These are phyloP conservation scores for Omphalotus olearius DNA, from an alignment of 1,284 basidiomycete species.

Conservation along the genomic window DNA sequence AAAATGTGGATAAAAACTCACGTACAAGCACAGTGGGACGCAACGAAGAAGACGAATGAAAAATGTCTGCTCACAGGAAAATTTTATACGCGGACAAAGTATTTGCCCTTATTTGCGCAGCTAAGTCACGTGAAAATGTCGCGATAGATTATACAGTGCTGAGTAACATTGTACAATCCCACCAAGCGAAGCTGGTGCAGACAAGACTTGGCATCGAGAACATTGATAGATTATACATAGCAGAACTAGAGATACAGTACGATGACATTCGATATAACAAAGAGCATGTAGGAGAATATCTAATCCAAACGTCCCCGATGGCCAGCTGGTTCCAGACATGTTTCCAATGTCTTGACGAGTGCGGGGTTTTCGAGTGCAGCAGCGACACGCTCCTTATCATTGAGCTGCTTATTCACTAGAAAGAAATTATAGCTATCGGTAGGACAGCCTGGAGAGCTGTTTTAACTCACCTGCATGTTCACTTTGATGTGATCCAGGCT, in stretches of 20 bases:
- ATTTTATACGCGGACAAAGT: too few relatives aligned
- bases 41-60: too few relatives aligned
- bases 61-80: too few relatives aligned
- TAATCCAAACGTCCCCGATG: neutral
- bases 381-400: conserved; percentile 98
- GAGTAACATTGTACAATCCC: too few relatives aligned
- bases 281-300: neutral
- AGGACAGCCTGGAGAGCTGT: neutral
- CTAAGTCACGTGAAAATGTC: too few relatives aligned
- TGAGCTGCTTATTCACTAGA: conserved; percentile 95
- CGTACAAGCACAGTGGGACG: too few relatives aligned
- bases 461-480: conserved; percentile 71
- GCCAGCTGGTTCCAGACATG: conserved; percentile 51
- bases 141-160: too few relatives aligned
- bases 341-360: conserved; percentile 85
- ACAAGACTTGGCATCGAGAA: neutral
- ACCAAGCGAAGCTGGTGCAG: too few relatives aligned
- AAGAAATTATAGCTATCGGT: neutral
- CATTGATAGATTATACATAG: neutral
- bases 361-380: conserved; percentile 93
- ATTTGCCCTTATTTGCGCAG: too few relatives aligned
- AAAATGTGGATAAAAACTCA: neutral
- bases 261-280: neutral
- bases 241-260: neutral
- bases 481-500: conserved; percentile 93